phyloP scores from a whole-genome alignment of 371 early-diverging fungal genomes.

The Mortierella polycephala region DNA sequence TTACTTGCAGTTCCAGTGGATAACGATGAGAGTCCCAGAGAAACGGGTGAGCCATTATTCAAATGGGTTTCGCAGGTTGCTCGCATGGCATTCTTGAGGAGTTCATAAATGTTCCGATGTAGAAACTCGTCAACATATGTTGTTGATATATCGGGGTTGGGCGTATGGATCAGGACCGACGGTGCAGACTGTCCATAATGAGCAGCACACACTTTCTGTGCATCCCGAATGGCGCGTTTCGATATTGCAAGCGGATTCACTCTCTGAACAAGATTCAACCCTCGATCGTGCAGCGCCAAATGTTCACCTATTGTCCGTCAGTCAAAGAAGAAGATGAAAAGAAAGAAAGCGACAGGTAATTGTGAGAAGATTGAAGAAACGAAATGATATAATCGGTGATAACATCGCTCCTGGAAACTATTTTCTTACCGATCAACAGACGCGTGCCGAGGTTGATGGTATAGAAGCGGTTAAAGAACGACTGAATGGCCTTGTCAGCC shows the following conservation, averaged over 20 bases:
- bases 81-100: slow-evolving; percentile 68
- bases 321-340: background rate
- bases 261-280: slow-evolving; percentile 66
- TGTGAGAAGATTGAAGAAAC: background rate
- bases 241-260: slow-evolving; percentile 72
- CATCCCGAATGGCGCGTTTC: slow-evolving; percentile 71
- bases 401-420: background rate
- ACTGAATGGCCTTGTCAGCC: slow-evolving; percentile 44
- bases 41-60: slow-evolving; percentile 24
- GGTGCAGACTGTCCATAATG: slow-evolving; percentile 62
- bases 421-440: slow-evolving; percentile 35
- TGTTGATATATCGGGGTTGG: slow-evolving; percentile 60
- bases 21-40: slow-evolving; percentile 24
- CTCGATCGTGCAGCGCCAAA: slow-evolving; percentile 65
- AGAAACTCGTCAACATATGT: slow-evolving; percentile 72
- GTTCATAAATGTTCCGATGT: slow-evolving; percentile 75
- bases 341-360: background rate
- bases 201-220: slow-evolving; percentile 62
- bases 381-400: no score
- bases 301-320: slow-evolving; percentile 65
- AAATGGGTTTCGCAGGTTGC: slow-evolving; percentile 61
- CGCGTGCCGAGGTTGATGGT: slow-evolving; percentile 51
- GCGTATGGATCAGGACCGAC: slow-evolving; percentile 61
- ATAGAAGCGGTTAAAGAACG: slow-evolving; percentile 50
- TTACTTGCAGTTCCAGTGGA: slow-evolving; percentile 13